A percentile compares a stretch with the other conserved stretches of the same genome.
Evolutionary conservation across 345 rosid genomes (phyloP).

Genomic region (Linum lewisii): DNA sequence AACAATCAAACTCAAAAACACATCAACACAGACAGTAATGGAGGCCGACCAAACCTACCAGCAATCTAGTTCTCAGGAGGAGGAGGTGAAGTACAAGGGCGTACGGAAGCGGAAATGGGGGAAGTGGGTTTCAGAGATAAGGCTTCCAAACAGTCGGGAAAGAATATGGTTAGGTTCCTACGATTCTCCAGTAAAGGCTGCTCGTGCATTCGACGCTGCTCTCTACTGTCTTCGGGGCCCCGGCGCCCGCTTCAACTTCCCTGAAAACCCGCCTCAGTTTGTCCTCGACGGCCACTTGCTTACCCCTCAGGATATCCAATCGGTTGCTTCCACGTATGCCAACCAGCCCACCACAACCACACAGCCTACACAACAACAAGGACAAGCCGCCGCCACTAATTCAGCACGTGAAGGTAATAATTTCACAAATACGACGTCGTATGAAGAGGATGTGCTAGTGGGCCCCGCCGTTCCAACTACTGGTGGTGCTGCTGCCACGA

Average conservation of each 20-base stretch:
- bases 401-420: neutral
- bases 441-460: neutral
- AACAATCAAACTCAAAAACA: neutral
- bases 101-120: slow-evolving; percentile 27
- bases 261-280: slow-evolving; percentile 10
- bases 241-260: slow-evolving; percentile 19
- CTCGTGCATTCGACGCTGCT: slow-evolving; percentile 25
- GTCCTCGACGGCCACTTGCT: slow-evolving; percentile 1
- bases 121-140: slow-evolving; percentile 19
- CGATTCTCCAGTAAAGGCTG: slow-evolving; percentile 19
- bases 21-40: neutral
- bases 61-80: neutral
- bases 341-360: neutral
- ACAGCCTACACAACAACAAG: neutral
- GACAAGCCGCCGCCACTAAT: neutral
- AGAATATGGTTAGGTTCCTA: slow-evolving; percentile 23
- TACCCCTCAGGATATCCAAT: slow-evolving; percentile 12
- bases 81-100: slow-evolving; percentile 13
- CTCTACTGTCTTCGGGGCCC: slow-evolving; percentile 18
- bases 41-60: neutral
- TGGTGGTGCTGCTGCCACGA: neutral
- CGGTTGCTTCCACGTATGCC: slow-evolving; percentile 16
- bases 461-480: neutral
- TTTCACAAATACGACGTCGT: neutral
- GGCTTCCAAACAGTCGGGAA: slow-evolving; percentile 15